A percentile compares a stretch with the other conserved stretches of the same genome.
These are phyloP conservation scores for Odonthalia washingtoniensis DNA, from an alignment of 31 red algal genomes.

Conservation along the genomic window DNA sequence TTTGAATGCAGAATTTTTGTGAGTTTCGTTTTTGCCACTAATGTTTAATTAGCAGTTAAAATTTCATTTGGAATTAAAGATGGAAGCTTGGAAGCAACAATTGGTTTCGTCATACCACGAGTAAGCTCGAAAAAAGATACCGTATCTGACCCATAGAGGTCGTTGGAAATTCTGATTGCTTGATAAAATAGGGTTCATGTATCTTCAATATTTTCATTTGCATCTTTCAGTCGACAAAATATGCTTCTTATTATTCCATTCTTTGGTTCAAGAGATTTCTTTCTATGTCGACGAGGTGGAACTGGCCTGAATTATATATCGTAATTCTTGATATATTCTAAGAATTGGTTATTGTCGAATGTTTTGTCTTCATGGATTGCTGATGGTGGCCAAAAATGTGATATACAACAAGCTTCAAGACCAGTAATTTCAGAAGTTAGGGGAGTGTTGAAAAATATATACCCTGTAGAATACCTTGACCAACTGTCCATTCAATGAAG, in stretches of 20 bases:
- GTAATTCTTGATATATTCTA: neutral
- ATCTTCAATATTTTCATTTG: neutral
- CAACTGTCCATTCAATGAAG: conserved; percentile 5
- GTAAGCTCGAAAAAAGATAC: neutral
- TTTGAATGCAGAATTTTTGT: neutral
- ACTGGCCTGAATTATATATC: neutral
- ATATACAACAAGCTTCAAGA: neutral
- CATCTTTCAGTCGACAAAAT: neutral
- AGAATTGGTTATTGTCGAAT: neutral
- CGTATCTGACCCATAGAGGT: neutral
- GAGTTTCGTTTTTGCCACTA: neutral
- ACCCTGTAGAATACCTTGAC: conserved; percentile 9
- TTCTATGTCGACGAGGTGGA: neutral
- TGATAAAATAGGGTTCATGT: neutral
- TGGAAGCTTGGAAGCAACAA: neutral
- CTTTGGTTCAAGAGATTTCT: conserved; percentile 3
- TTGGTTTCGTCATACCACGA: neutral
- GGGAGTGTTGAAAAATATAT: neutral
- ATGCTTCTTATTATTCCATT: neutral
- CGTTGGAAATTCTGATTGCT: conserved; percentile 25
- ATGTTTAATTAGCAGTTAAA: neutral
- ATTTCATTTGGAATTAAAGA: neutral
- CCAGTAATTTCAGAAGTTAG: neutral
- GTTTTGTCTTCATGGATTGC: neutral
- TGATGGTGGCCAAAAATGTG: conserved; percentile 1